These are phyloP conservation scores for Parmales sp. DNA, from an alignment of 108 stramenopile species.

Conservation along the genomic window DNA sequence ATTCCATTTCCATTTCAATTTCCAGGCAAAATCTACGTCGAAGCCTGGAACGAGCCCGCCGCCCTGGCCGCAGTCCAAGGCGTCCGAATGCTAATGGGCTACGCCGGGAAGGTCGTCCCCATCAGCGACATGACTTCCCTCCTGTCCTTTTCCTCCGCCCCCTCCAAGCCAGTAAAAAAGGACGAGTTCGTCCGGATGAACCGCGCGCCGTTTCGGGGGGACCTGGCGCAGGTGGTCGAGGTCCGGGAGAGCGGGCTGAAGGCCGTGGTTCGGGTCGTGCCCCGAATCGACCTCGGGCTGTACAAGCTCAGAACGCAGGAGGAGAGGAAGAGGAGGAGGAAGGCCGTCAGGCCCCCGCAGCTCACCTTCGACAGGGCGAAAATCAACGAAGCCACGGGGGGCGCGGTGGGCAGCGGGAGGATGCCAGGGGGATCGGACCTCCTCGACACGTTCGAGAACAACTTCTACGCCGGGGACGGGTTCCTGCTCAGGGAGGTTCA, in stretches of 20 bases:
- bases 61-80: conserved; percentile 82
- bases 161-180: conserved; percentile 80
- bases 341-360: conserved; percentile 73
- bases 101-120: conserved; percentile 73
- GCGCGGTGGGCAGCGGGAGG: conserved; percentile 37
- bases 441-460: conserved; percentile 66
- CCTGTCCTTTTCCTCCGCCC: conserved; percentile 73
- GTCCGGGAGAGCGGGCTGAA: conserved; percentile 81
- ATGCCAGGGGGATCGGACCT: conserved; percentile 42
- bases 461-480: conserved; percentile 76
- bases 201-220: conserved; percentile 87
- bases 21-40: conserved; percentile 83
- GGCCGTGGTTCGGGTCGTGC: conserved; percentile 82
- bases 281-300: conserved; percentile 75
- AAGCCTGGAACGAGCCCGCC: conserved; percentile 78
- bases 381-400: conserved; percentile 57
- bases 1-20: conserved; percentile 39
- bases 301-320: conserved; percentile 62
- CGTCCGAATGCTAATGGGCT: conserved; percentile 66
- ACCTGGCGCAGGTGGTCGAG: conserved; percentile 80
- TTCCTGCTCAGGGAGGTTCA: conserved; percentile 88
- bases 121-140: conserved; percentile 92
- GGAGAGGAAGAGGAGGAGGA: conserved; percentile 52
- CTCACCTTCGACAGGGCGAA: conserved; percentile 75
- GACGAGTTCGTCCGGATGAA: conserved; percentile 92